Percentiles rank a stretch among this genome's conserved stretches.
Evolutionary conservation across 139 green algal species (phyloP).

Genomic region (Astrephomene gubernaculifera): DNA sequence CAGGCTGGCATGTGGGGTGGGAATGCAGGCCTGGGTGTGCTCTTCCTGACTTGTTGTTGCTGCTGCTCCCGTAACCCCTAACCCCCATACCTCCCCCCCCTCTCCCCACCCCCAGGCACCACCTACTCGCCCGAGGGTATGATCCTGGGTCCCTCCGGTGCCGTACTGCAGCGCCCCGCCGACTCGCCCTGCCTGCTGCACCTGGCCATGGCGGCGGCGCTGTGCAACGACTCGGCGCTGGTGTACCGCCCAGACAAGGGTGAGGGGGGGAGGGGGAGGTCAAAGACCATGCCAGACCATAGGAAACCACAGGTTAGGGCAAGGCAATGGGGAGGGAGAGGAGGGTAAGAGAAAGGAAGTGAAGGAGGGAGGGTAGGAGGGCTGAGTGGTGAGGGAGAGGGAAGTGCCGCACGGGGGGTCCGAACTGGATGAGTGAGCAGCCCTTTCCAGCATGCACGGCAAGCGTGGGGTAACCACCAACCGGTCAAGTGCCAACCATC

Average conservation of each 20-base stretch:
- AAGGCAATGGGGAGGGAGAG: background rate
- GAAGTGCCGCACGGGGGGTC: too few species aligned
- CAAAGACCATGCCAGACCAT: too few species aligned
- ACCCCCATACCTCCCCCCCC: background rate
- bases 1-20: too few species aligned
- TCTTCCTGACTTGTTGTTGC: too few species aligned
- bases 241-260: constrained; percentile 60
- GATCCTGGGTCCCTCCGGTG: constrained; percentile 62
- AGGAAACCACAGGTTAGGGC: background rate
- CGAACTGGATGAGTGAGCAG: too few species aligned
- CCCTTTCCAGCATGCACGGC: too few species aligned
- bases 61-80: too few species aligned
- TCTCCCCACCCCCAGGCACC: constrained; percentile 64
- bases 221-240: constrained; percentile 93
- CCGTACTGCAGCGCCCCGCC: constrained; percentile 49
- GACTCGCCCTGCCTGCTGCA: constrained; percentile 54
- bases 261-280: background rate
- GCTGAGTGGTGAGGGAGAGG: background rate
- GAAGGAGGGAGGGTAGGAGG: background rate
- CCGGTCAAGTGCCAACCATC: too few species aligned
- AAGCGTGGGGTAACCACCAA: too few species aligned
- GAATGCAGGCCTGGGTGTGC: too few species aligned
- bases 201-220: constrained; percentile 58
- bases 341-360: background rate
- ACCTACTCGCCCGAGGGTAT: constrained; percentile 82